Percentiles rank a stretch among this genome's conserved stretches.
These are phyloP conservation scores for Collybiopsis luxurians DNA, from an alignment of 768 basidiomycete species.

Conservation along the genomic window DNA sequence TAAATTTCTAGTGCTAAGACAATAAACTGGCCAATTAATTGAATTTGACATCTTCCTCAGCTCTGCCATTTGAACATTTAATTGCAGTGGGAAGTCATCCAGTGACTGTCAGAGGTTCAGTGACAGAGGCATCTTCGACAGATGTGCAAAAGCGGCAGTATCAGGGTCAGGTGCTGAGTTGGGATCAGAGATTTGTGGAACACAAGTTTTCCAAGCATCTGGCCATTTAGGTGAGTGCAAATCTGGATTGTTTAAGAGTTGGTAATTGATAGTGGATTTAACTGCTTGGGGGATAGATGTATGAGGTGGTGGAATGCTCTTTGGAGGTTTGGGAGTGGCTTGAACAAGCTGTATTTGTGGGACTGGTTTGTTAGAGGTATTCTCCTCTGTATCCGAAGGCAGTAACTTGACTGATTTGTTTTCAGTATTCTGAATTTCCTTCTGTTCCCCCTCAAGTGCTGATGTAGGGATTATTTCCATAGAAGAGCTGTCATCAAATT, in stretches of 20 bases:
- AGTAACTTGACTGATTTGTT: background rate
- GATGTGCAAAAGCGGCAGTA: background rate
- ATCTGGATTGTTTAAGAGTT: constrained; percentile 1
- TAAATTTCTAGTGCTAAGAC: too few relatives aligned
- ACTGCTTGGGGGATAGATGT: too few relatives aligned
- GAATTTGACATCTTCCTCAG: too few relatives aligned
- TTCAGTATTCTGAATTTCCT: background rate
- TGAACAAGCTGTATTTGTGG: too few relatives aligned
- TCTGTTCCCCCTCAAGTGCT: constrained; percentile 12
- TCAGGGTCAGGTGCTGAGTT: too few relatives aligned
- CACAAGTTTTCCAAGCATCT: background rate
- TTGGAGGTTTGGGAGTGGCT: background rate
- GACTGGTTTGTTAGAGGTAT: too few relatives aligned
- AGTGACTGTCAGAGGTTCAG: background rate
- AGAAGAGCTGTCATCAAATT: background rate
- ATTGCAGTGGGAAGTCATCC: too few relatives aligned
- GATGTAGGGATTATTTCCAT: background rate
- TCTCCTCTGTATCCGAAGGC: background rate
- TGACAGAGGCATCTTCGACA: background rate
- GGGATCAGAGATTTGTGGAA: background rate
- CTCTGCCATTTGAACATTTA: too few relatives aligned
- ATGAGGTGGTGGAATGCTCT: background rate
- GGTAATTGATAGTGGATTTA: background rate
- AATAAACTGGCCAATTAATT: too few relatives aligned
- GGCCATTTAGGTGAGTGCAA: background rate